Conservation (phyloP, 805 yeast genomes). For the Nakazawaea wyomingensis region DNA sequence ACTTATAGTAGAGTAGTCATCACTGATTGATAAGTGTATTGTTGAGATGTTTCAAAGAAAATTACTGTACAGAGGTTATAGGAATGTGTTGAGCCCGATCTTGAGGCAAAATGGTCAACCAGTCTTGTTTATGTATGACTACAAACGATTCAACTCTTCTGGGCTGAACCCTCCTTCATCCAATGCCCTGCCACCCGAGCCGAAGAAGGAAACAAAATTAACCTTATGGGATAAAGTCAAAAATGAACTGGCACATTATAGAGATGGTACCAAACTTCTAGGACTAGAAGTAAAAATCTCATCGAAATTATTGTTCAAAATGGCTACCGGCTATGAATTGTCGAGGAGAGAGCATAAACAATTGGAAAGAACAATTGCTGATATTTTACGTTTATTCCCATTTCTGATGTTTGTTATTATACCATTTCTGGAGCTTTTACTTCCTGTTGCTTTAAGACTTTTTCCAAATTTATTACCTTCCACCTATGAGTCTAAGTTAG, state of each 20-base stretch:
- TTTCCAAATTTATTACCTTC: slow-evolving; percentile 94
- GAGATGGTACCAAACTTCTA: slow-evolving; percentile 89
- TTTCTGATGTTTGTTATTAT: slow-evolving; percentile 83
- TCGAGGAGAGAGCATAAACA: slow-evolving; percentile 88
- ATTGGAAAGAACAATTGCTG: slow-evolving; percentile 79
- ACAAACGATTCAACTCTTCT: slow-evolving; percentile 5
- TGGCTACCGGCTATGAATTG: slow-evolving; percentile 85
- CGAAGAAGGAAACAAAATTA: slow-evolving; percentile 34
- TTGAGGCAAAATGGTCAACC: not conserved
- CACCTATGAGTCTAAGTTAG: slow-evolving; percentile 68
- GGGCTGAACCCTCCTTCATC: slow-evolving; percentile 1
- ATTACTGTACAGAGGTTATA: not conserved
- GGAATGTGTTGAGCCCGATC: not conserved
- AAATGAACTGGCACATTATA: slow-evolving; percentile 85
- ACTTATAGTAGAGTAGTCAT: no score
- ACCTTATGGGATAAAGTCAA: slow-evolving; percentile 81
- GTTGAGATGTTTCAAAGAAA: not conserved
- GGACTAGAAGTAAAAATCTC: slow-evolving; percentile 87
- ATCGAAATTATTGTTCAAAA: slow-evolving; percentile 70
- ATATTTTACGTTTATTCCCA: slow-evolving; percentile 83
- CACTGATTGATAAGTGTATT: no score
- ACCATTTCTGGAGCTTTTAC: slow-evolving; percentile 91
- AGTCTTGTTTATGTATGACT: not conserved
- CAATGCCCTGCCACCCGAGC: not conserved
- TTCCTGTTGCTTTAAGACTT: slow-evolving; percentile 81